Percentiles rank a stretch among this genome's conserved stretches.
Conservation (phyloP, 306 rosid species). For the Senna siamea region DNA sequence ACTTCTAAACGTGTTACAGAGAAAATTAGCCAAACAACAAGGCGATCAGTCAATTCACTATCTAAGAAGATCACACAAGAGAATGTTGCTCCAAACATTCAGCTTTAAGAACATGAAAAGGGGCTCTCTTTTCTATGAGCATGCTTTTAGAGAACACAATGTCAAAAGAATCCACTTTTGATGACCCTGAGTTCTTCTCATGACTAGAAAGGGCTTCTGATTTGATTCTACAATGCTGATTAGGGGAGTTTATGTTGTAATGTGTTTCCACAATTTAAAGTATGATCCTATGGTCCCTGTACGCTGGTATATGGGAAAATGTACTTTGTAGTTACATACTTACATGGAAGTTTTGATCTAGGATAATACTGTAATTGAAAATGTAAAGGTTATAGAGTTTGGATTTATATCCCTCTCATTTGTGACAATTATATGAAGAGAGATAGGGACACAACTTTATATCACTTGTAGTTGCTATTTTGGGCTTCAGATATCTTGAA, state of each 20-base stretch:
- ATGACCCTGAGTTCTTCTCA: slow-evolving; percentile 24
- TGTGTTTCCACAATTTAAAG: slow-evolving; percentile 37
- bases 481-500: no score
- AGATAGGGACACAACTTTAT: not conserved
- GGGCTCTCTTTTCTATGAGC: not conserved
- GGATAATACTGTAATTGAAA: not conserved
- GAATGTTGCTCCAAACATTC: slow-evolving; percentile 64
- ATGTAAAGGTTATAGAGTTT: not conserved
- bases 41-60: slow-evolving; percentile 46
- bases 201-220: slow-evolving; percentile 23
- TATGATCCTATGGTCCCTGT: slow-evolving; percentile 28
- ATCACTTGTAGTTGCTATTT: not conserved
- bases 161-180: slow-evolving; percentile 1
- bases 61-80: slow-evolving; percentile 56
- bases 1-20: slow-evolving; percentile 42
- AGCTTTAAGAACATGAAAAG: slow-evolving; percentile 29
- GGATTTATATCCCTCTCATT: not conserved
- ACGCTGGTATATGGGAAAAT: not conserved
- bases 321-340: not conserved
- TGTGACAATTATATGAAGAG: not conserved
- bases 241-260: slow-evolving; percentile 8
- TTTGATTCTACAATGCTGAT: not conserved
- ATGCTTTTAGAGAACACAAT: not conserved
- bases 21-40: slow-evolving; percentile 37
- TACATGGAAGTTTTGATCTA: not conserved